phyloP scores from a whole-genome alignment of 176 grass and related monocot species.

The Pontederia crassipes region DNA sequence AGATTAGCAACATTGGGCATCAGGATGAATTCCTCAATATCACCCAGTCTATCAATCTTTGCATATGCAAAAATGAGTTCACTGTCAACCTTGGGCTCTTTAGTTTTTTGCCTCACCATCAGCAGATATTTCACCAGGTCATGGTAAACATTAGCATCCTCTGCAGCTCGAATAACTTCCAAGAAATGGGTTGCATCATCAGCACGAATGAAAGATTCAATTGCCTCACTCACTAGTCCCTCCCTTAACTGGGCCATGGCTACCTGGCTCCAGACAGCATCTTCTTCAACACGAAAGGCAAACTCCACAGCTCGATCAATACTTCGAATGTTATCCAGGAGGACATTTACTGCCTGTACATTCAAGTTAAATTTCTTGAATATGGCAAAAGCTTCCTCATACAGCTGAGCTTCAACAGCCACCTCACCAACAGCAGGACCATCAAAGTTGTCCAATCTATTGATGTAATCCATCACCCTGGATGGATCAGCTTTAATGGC shows the following conservation, averaged over 20 bases:
- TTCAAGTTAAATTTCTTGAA: slow-evolving; percentile 96
- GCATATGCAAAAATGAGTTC: slow-evolving; percentile 94
- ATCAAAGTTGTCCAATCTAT: slow-evolving; percentile 93
- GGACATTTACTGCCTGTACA: slow-evolving; percentile 78
- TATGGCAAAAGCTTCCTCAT: slow-evolving; percentile 91
- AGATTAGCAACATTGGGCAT: slow-evolving; percentile 97
- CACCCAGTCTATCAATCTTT: slow-evolving; percentile 64
- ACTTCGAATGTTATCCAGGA: slow-evolving; percentile 75
- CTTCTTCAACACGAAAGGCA: slow-evolving; percentile 78
- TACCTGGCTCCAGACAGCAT: slow-evolving; percentile 93
- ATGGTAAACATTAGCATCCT: slow-evolving; percentile 63
- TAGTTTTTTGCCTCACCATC: slow-evolving; percentile 78
- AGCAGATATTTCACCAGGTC: slow-evolving; percentile 65
- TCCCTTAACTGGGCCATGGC: slow-evolving; percentile 81
- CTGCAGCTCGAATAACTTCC: slow-evolving; percentile 69
- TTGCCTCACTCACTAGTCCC: slow-evolving; percentile 77
- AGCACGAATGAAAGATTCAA: slow-evolving; percentile 84
- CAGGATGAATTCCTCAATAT: slow-evolving; percentile 88
- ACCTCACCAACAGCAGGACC: slow-evolving; percentile 89
- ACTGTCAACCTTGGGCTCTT: slow-evolving; percentile 62
- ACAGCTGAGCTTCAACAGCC: slow-evolving; percentile 71
- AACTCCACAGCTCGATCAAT: slow-evolving; percentile 91
- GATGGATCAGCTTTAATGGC: slow-evolving; percentile 86
- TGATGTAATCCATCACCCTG: slow-evolving; percentile 84
- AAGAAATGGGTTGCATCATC: slow-evolving; percentile 77